Base-by-base conservation (phyloP, 148 eudicot genomes). In the Suaeda aralocaspica region DNA sequence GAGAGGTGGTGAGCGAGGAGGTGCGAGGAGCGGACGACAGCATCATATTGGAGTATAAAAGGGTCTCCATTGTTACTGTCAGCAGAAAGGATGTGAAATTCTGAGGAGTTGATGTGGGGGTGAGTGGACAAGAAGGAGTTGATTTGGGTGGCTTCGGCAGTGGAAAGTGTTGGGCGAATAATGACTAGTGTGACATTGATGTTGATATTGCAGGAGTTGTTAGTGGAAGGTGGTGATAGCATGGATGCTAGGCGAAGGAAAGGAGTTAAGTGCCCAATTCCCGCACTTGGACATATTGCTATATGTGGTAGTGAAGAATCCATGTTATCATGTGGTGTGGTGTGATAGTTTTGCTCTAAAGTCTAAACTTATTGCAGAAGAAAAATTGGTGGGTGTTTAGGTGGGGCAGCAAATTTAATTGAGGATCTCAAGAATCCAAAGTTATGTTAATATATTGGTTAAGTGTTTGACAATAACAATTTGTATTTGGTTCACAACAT, bases 191-290 rank as follows among this genome's bases (percentile, higher is more conserved):
- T 81, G 63, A 81, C 67, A 22, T 6, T 51, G 7, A 77, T 55
- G 5, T 69, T n/a, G n/a, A n/a, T n/a, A n/a, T n/a, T n/a, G n/a
- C n/a, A n/a, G n/a, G n/a, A n/a, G n/a, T n/a, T n/a, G n/a, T n/a
- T n/a, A n/a, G n/a, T n/a, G n/a, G n/a, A n/a, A n/a, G n/a, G 60
- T 1, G 71, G 50, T 1, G 83, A 53, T 6, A 79, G 36, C 48
- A 65, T 74, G 18, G 83, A 69, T 1, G 85, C 78, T 13, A 88
- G 82, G 10, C 96, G 89, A 45, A 90, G 96, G 81, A 76, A 81
- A 0, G 96, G 96, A 22, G 73, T 72, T 12, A 90, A 68, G 65
- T 90, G 96, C 55, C 92, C 96, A 84, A 85, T 84, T 39, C 96
- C 92, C 26, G 92, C 80, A 53, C 82, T 59, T 7, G 96, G 87